Evolutionary conservation across 371 early-diverging fungal species (phyloP), one percentile per base, ranked within the genome.

Genomic region (Mortierella sp.): DNA sequence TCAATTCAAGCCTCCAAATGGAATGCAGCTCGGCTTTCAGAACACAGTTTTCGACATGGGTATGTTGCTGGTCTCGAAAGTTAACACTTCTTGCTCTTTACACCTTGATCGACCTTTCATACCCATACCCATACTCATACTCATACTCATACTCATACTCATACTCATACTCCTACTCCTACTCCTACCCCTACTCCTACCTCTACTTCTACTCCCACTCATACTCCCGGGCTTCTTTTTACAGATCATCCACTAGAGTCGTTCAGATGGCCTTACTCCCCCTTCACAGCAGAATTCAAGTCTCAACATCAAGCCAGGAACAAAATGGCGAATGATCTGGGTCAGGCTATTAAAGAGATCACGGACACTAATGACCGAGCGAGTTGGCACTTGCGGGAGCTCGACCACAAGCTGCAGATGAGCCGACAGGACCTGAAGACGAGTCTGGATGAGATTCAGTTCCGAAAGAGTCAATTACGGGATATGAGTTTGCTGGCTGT

Each of bases 181-280:
- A n/a, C 34, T 34, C 10, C 34, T 10, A 34, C 34, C 34, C 34
- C 10, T 4, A 10, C 34, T 34, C 34, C 34, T 7, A 7, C 34
- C 34, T 34, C 10, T n/a, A n/a, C n/a, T n/a, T n/a, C n/a, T n/a
- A n/a, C n/a, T 4, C 34, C 34, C 34, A 34, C 34, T 34, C 34
- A 34, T 34, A 10, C 34, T 34, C 34, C 34, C 10, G 10, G 39
- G 16, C 2, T 34, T n/a, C 43, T 50, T 41, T 49, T 48, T 0
- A 39, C 55, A 72, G 76, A 76, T 9, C 66, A 65, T n/a, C 76
- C 76, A 2, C 62, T 76, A 10, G 56, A 76, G 41, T 49, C 76
- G 12, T 76, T 76, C 57, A 60, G 53, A 45, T 76, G 76, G 76
- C 76, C 70, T 0, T 76, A 69, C 28, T 76, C 76, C 23, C 69